A percentile compares a stretch with the other conserved stretches of the same genome.
These are phyloP conservation scores for Zygosaccharomyces rouxii DNA, from an alignment of 805 yeast genomes.

Conservation along the genomic window DNA sequence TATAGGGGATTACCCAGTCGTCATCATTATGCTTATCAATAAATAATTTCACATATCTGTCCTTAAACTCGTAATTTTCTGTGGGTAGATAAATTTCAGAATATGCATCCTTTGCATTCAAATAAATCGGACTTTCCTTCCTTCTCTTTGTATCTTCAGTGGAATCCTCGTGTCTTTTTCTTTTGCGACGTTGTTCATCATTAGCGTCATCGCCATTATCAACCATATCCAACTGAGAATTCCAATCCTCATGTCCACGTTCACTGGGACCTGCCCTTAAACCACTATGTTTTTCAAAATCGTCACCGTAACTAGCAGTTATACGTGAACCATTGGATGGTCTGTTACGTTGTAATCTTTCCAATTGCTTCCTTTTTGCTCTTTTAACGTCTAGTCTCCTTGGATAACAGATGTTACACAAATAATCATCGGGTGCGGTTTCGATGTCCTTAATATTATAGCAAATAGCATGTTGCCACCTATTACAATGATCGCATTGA, in stretches of 20 bases:
- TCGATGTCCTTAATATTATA: constrained; percentile 68
- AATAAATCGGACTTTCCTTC: constrained; percentile 30
- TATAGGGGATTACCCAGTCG: constrained; percentile 31
- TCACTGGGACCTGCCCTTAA: constrained; percentile 6
- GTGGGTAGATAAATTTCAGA: constrained; percentile 34
- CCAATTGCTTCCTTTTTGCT: constrained; percentile 41
- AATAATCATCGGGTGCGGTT: constrained; percentile 77
- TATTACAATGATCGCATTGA: constrained; percentile 86
- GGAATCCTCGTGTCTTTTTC: constrained; percentile 27
- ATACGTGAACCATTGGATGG: neutral
- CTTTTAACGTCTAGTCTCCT: constrained; percentile 41
- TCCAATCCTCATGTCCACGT: neutral
- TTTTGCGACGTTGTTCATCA: constrained; percentile 11
- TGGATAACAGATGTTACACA: constrained; percentile 73
- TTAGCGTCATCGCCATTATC: neutral
- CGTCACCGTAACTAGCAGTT: constrained; percentile 5
- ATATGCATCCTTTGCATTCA: constrained; percentile 37
- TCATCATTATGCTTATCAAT: constrained; percentile 50
- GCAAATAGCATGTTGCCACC: constrained; percentile 96
- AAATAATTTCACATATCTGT: constrained; percentile 41
- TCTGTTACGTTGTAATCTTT: constrained; percentile 18
- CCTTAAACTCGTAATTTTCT: constrained; percentile 40
- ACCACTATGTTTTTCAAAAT: neutral
- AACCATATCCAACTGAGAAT: neutral
- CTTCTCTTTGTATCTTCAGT: constrained; percentile 8